These are phyloP conservation scores for Plectosphaerella plurivora DNA, from an alignment of 2,329 filamentous ascomycete species.

Conservation along the genomic window DNA sequence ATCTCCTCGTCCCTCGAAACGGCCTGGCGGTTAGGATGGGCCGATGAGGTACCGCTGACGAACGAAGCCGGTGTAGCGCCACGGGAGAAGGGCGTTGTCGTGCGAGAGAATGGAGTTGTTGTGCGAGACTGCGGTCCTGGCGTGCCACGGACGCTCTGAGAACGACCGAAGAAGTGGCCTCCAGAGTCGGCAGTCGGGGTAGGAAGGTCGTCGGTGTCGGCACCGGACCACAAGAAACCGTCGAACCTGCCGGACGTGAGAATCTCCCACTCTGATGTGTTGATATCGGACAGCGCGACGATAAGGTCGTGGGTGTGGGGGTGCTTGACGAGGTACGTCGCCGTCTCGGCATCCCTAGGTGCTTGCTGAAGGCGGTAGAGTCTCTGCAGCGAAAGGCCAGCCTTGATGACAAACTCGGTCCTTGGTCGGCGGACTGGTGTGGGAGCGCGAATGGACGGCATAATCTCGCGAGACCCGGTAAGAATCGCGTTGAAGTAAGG, in stretches of 20 bases:
- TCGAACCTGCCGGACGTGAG: conserved; percentile 91
- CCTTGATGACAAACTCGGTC: conserved; percentile 71
- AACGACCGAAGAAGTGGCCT: conserved; percentile 38
- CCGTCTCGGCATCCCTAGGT: conserved; percentile 81
- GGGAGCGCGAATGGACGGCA: conserved; percentile 57
- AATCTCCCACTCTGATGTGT: conserved; percentile 93
- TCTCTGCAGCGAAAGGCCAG: conserved; percentile 74
- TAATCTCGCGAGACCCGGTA: conserved; percentile 53
- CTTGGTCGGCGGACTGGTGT: conserved; percentile 63
- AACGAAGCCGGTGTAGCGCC: conserved; percentile 55
- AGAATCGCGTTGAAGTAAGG: conserved; percentile 80
- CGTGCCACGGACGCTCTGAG: conserved; percentile 33
- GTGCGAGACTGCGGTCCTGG: conserved; percentile 38
- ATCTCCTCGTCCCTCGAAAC: conserved; percentile 93
- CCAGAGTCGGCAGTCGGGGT: conserved; percentile 42
- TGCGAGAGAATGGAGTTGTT: conserved; percentile 29
- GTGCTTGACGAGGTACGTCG: conserved; percentile 82
- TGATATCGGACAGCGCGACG: conserved; percentile 82
- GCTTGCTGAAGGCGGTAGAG: conserved; percentile 70
- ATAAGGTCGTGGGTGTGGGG: conserved; percentile 79
- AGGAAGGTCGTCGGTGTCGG: conserved; percentile 54
- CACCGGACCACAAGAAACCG: conserved; percentile 91
- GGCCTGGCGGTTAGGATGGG: conserved; percentile 42
- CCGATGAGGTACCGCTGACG: conserved; percentile 51
- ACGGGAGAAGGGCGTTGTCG: conserved; percentile 42